phyloP scores from a whole-genome alignment of 352 stramenopile species.

The Pythium aphanidermatum region DNA sequence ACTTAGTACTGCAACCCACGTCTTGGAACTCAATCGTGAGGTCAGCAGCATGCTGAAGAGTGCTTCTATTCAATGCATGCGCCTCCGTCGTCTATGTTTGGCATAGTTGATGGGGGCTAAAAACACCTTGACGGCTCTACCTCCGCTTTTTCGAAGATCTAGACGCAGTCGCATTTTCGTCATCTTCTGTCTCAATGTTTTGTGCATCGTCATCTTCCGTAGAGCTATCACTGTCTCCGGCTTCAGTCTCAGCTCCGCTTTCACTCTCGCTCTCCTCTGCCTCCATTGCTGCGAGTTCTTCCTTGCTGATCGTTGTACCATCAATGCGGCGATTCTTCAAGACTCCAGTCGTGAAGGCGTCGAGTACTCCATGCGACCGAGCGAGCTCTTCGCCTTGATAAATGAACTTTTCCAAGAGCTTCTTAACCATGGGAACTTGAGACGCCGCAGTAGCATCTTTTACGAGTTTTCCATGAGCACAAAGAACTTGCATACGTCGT shows the following conservation, averaged over 20 bases:
- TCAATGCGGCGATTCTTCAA: slow-evolving; percentile 67
- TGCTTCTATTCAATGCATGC: slow-evolving; percentile 8
- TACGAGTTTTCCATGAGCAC: slow-evolving; percentile 52
- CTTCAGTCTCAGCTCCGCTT: slow-evolving; percentile 11
- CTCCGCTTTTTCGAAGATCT: slow-evolving; percentile 10
- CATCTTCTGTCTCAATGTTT: neutral
- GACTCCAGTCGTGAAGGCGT: slow-evolving; percentile 54
- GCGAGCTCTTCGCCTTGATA: slow-evolving; percentile 52
- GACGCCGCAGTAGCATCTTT: slow-evolving; percentile 42
- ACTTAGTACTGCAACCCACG: too few relatives aligned
- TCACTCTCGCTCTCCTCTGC: slow-evolving; percentile 10
- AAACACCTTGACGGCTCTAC: slow-evolving; percentile 5
- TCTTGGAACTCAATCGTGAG: too few relatives aligned
- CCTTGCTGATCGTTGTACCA: slow-evolving; percentile 48
- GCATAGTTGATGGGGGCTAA: slow-evolving; percentile 4
- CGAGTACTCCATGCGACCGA: slow-evolving; percentile 42
- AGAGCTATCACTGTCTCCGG: slow-evolving; percentile 14
- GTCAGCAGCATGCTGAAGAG: too few relatives aligned
- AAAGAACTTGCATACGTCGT: slow-evolving; percentile 53
- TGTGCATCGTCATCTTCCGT: slow-evolving; percentile 19
- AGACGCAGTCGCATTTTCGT: neutral
- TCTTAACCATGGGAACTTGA: slow-evolving; percentile 63
- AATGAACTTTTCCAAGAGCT: slow-evolving; percentile 51
- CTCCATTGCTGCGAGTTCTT: slow-evolving; percentile 27
- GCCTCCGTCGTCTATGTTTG: neutral